These are phyloP conservation scores for Cetradonia linearis DNA, from an alignment of 495 filamentous ascomycete genomes.

Conservation along the genomic window DNA sequence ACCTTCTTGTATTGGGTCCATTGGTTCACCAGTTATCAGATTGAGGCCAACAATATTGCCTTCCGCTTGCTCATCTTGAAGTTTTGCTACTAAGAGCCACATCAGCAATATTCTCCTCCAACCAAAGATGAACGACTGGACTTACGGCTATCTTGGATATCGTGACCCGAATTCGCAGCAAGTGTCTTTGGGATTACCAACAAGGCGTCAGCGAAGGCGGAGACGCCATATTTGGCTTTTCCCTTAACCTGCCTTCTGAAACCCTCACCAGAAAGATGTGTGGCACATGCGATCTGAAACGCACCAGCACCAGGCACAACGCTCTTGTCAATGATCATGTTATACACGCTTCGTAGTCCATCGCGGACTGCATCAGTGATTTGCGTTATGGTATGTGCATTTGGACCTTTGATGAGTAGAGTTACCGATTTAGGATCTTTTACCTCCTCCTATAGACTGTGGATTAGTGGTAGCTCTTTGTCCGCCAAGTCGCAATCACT, in stretches of 20 bases:
- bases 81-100: conserved; percentile 50
- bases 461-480: conserved; percentile 19
- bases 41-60: conserved; percentile 83
- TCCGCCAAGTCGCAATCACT: conserved; percentile 13
- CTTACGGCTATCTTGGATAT: conserved; percentile 86
- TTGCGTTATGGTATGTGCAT: conserved; percentile 89
- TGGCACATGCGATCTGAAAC: conserved; percentile 89
- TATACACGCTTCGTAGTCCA: conserved; percentile 89
- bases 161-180: conserved; percentile 90
- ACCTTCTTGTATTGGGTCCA: conserved; percentile 89
- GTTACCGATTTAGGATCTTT: conserved; percentile 99
- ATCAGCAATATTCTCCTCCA: conserved; percentile 21
- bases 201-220: conserved; percentile 88
- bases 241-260: conserved; percentile 87
- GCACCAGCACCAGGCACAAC: conserved; percentile 92
- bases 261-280: conserved; percentile 72
- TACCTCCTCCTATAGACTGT: conserved; percentile 62
- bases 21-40: conserved; percentile 74
- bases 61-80: conserved; percentile 77
- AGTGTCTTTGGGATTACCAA: conserved; percentile 94
- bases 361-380: conserved; percentile 97
- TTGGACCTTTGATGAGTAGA: conserved; percentile 93
- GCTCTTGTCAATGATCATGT: conserved; percentile 93
- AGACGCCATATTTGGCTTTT: conserved; percentile 91
- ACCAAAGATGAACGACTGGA: conserved; percentile 18